Percentiles rank a stretch among this genome's conserved stretches.
These are phyloP conservation scores for Tulasnella calospora DNA, from an alignment of 768 basidiomycete species.

Conservation along the genomic window DNA sequence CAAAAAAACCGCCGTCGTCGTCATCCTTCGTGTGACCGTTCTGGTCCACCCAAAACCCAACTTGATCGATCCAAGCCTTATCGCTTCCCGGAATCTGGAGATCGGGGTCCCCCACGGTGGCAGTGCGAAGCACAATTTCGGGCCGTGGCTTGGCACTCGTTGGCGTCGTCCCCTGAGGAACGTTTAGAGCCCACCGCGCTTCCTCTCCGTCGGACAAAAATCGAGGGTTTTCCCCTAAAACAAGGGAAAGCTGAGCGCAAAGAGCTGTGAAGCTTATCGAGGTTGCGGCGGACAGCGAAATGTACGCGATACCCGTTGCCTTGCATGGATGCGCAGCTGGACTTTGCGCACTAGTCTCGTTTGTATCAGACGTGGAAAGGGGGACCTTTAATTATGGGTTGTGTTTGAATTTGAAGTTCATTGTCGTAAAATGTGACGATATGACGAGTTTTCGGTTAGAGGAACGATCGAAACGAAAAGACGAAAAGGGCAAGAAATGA, in stretches of 20 bases:
- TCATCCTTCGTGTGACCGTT: no score
- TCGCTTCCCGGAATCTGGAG: background rate
- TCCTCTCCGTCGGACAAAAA: conserved; percentile 27
- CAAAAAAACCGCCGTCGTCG: background rate
- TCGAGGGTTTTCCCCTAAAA: conserved; percentile 41
- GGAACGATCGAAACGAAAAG: background rate
- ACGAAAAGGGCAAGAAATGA: background rate
- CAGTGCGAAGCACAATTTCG: background rate
- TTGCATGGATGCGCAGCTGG: no score
- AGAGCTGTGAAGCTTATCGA: background rate
- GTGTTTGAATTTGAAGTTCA: background rate
- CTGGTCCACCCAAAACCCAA: conserved; percentile 4
- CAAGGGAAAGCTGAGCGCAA: conserved; percentile 42
- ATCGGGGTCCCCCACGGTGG: background rate
- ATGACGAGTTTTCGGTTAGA: background rate
- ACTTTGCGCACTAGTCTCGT: conserved; percentile 53
- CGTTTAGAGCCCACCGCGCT: conserved; percentile 45
- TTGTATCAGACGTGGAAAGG: conserved; percentile 5
- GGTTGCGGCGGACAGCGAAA: conserved; percentile 43
- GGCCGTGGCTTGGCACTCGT: background rate
- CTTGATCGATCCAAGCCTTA: background rate
- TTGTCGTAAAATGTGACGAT: background rate
- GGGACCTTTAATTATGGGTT: background rate
- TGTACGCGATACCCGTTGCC: conserved; percentile 47
- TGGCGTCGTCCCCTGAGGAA: conserved; percentile 29